These are phyloP conservation scores for Elsinoe ampelina DNA, from an alignment of 2,329 filamentous ascomycete species.

Conservation along the genomic window DNA sequence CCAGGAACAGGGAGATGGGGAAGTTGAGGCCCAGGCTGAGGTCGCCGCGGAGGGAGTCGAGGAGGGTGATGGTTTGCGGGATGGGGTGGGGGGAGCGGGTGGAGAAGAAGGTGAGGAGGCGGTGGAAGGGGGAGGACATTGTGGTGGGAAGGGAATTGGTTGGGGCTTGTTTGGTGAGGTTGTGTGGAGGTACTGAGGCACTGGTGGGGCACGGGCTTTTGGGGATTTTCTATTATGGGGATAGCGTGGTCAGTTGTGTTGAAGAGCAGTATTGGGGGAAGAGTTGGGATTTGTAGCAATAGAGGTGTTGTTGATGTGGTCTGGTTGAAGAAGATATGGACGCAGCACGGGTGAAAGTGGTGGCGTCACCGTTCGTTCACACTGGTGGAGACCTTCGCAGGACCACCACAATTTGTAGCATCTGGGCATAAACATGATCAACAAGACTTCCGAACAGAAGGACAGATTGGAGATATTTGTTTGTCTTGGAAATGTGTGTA, in stretches of 20 bases:
- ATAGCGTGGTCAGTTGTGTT: neutral
- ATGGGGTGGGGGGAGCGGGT: conserved; percentile 23
- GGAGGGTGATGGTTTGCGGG: conserved; percentile 27
- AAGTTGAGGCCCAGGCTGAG: conserved; percentile 30
- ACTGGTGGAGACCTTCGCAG: neutral
- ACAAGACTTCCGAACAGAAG: neutral
- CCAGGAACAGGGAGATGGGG: conserved; percentile 27
- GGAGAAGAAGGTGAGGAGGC: conserved; percentile 30
- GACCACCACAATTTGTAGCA: neutral
- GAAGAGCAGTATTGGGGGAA: neutral
- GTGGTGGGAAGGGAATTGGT: conserved; percentile 16
- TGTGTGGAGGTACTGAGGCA: neutral
- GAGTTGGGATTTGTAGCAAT: neutral
- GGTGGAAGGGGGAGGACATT: conserved; percentile 24
- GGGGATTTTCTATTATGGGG: neutral
- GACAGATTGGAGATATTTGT: neutral
- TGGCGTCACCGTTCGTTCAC: conserved; percentile 11
- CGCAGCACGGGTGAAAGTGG: neutral
- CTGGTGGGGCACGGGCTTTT: neutral
- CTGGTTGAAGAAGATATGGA: neutral
- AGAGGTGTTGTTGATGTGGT: neutral
- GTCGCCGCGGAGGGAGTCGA: conserved; percentile 28
- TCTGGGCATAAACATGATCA: neutral
- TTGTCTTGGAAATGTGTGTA: neutral
- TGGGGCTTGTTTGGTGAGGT: neutral